These are phyloP conservation scores for Scedosporium dehoogii DNA, from an alignment of 2,329 filamentous ascomycete genomes.

Conservation along the genomic window DNA sequence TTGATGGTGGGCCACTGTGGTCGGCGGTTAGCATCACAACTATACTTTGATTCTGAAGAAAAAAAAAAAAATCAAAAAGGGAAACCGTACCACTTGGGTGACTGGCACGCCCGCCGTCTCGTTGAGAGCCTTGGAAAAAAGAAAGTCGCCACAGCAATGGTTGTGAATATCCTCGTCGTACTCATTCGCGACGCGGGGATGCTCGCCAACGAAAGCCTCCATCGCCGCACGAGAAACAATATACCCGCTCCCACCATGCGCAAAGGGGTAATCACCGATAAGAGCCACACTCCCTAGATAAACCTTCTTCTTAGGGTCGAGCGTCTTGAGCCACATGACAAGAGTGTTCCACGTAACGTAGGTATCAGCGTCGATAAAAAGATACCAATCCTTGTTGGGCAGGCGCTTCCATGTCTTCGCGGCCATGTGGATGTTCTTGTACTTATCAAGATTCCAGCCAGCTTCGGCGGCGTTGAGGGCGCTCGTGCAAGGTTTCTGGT, in stretches of 20 bases:
- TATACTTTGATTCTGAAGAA: not conserved
- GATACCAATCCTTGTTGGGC: slow-evolving; percentile 46
- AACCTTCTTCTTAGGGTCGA: slow-evolving; percentile 31
- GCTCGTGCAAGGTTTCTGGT: slow-evolving; percentile 33
- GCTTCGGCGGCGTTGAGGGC: slow-evolving; percentile 17
- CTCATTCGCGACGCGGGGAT: slow-evolving; percentile 32
- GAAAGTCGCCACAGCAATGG: slow-evolving; percentile 42
- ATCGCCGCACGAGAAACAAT: slow-evolving; percentile 42
- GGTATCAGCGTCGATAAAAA: slow-evolving; percentile 50
- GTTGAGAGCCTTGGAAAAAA: slow-evolving; percentile 36
- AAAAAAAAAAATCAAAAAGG: not conserved
- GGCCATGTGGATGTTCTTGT: slow-evolving; percentile 52
- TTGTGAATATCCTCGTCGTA: slow-evolving; percentile 31
- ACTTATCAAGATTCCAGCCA: slow-evolving; percentile 49
- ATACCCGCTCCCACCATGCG: slow-evolving; percentile 47
- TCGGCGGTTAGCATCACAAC: not conserved
- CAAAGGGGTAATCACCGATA: slow-evolving; percentile 33
- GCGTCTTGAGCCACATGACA: slow-evolving; percentile 32
- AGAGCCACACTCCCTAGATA: slow-evolving; percentile 42
- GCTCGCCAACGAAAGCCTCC: slow-evolving; percentile 30
- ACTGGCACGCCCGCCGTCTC: slow-evolving; percentile 30
- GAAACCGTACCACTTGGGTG: slow-evolving; percentile 28
- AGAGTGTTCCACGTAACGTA: slow-evolving; percentile 46
- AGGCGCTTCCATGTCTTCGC: slow-evolving; percentile 41
- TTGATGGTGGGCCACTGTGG: slow-evolving; percentile 42